Percentiles rank a stretch among this genome's conserved stretches.
Evolutionary conservation across 208 protist genomes (phyloP).

Genomic region (Leishmania gerbilli): DNA sequence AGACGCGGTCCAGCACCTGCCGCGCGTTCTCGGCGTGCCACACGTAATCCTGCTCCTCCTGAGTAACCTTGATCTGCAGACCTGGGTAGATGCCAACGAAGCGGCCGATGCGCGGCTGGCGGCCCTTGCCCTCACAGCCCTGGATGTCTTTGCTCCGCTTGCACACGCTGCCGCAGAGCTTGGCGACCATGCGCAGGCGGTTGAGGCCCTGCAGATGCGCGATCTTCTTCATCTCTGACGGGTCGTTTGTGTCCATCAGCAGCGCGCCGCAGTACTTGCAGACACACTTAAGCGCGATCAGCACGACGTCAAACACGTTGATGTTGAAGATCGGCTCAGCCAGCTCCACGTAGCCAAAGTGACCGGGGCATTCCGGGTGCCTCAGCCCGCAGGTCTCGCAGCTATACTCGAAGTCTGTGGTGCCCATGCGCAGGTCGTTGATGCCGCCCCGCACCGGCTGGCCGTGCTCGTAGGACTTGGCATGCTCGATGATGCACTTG

Average conservation of each 20-base stretch:
- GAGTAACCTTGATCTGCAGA: slow-evolving; percentile 67
- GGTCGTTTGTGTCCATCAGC: slow-evolving; percentile 69
- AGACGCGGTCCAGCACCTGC: slow-evolving; percentile 75
- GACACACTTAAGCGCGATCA: slow-evolving; percentile 96
- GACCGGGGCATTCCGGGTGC: slow-evolving; percentile 94
- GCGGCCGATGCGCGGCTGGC: slow-evolving; percentile 77
- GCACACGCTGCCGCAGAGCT: slow-evolving; percentile 73
- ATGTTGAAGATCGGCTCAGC: slow-evolving; percentile 98
- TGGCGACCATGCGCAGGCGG: slow-evolving; percentile 77
- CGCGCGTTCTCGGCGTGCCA: slow-evolving; percentile 81
- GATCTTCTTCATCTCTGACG: slow-evolving; percentile 53
- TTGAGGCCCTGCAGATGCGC: slow-evolving; percentile 57
- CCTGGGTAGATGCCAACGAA: slow-evolving; percentile 76
- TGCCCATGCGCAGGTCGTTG: slow-evolving; percentile 90
- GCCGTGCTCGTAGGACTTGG: slow-evolving; percentile 87
- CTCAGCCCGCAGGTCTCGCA: slow-evolving; percentile 85
- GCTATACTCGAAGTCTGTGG: slow-evolving; percentile 81
- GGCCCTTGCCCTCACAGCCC: slow-evolving; percentile 84
- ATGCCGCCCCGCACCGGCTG: slow-evolving; percentile 82
- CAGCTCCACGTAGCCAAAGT: slow-evolving; percentile 99
- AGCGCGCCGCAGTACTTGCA: slow-evolving; percentile 97
- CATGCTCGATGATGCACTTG: slow-evolving; percentile 79
- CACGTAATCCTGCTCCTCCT: slow-evolving; percentile 70
- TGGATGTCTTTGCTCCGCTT: slow-evolving; percentile 30
- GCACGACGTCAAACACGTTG: slow-evolving; percentile 94